Base-by-base conservation (phyloP, 306 rosid species). In the Quercus cerris region DNA sequence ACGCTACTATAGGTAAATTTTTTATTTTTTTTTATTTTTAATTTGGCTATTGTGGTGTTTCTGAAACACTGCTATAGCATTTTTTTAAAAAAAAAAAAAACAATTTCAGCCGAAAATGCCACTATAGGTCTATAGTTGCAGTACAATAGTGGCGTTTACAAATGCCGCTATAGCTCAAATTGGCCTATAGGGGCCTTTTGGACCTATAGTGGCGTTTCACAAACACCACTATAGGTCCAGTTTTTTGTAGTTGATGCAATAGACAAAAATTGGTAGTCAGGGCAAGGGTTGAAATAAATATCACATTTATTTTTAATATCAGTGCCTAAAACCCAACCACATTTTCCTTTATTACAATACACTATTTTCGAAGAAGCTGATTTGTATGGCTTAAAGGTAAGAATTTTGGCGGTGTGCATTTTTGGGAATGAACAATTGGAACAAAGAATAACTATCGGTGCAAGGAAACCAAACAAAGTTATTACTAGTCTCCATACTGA, bases 391-490 rank as follows among this genome's bases (percentile, higher is more conserved):
- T 59, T 18, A 15, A 79, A 72, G 7, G 63, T 54, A 11, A 30
- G 72, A 6, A 10, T 71, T 61, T 17, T 49, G 0, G 51, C 4
- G 41, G 51, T 71, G 57, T 44, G 23, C 27, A 44, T 12, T 23
- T 58, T 71, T 57, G 62, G 38, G 22, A 33, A 69, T 23, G 44
- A 55, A 56, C 70, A 77, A 5, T 55, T 15, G 12, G 23, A n/a
- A 67, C 81, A 77, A 14, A 14, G 6, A 0, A 35, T 69, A 77
- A 13, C 11, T n/a, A 28, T 46, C 6, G 18, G 56, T 23, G 31
- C 81, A 77, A 1, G 81, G 75, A 7, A 69, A 56, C 75, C 75
- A 68, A n/a, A 55, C 56, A 17, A 77, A 5, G 18, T 25, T 56
- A 35, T 13, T 15, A 3, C 18, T 69, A 0, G 41, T 54, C 33